phyloP scores from a whole-genome alignment of 2,329 filamentous ascomycete genomes.

The Ceratocystis harringtonii region DNA sequence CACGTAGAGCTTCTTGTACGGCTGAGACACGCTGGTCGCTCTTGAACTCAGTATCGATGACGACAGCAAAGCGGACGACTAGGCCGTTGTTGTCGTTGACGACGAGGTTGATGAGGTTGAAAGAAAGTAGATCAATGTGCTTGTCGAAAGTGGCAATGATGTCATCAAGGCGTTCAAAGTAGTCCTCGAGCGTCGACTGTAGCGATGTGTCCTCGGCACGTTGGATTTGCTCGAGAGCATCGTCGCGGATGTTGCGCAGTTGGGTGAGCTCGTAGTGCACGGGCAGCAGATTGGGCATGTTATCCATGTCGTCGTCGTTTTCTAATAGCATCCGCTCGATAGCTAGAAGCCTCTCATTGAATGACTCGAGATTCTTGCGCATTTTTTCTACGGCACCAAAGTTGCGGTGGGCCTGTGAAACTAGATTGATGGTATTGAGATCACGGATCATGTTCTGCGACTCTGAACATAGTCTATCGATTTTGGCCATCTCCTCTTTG shows the following conservation, averaged over 20 bases:
- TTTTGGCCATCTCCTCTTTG: slow-evolving; percentile 97
- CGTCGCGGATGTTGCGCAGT: slow-evolving; percentile 84
- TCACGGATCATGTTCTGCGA: slow-evolving; percentile 95
- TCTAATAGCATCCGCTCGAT: slow-evolving; percentile 67
- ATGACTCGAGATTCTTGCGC: slow-evolving; percentile 78
- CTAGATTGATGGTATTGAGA: slow-evolving; percentile 81
- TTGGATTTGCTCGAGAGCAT: slow-evolving; percentile 92
- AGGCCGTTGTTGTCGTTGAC: slow-evolving; percentile 75
- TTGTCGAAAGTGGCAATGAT: slow-evolving; percentile 92
- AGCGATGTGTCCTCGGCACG: slow-evolving; percentile 57
- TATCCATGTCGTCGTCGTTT: slow-evolving; percentile 73
- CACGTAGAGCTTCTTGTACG: slow-evolving; percentile 83
- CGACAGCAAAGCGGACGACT: slow-evolving; percentile 77
- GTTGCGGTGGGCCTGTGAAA: slow-evolving; percentile 89
- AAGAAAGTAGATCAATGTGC: slow-evolving; percentile 73
- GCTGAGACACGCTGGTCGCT: slow-evolving; percentile 85
- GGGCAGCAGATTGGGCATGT: slow-evolving; percentile 79
- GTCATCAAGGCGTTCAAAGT: slow-evolving; percentile 74
- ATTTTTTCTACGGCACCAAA: slow-evolving; percentile 89
- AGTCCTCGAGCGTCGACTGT: slow-evolving; percentile 72
- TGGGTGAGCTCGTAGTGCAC: slow-evolving; percentile 87
- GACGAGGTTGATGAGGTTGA: slow-evolving; percentile 79
- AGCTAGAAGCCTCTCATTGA: slow-evolving; percentile 59
- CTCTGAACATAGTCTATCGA: slow-evolving; percentile 92
- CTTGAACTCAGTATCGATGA: slow-evolving; percentile 93